phyloP scores from a whole-genome alignment of 176 grass and related monocot genomes.

The barley (Hordeum vulgare) region MorexV3_pseudomolecules_assembly NC_058518.1:477671073-477671572 shows the following conservation, averaged over 20 bases:
- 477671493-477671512: neutral
- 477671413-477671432: too few relatives aligned
- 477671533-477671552: neutral
- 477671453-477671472: neutral
- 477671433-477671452: neutral
- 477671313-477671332: conserved; percentile 14
- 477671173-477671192: conserved; percentile 5
- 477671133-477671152: neutral
- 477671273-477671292: neutral
- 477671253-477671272: neutral
- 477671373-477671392: neutral
- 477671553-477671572: neutral
- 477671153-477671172: neutral
- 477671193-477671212: neutral
- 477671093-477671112: neutral
- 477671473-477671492: neutral
- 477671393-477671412: neutral
- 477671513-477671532: too few relatives aligned
- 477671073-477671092: neutral
- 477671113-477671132: neutral
- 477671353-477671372: neutral
- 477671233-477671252: neutral
- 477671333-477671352: conserved; percentile 1
- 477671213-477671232: neutral
- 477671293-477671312: conserved; percentile 7